phyloP scores from a whole-genome alignment of 2,329 filamentous ascomycete genomes.

The Coniochaeta ligniaria region DNA sequence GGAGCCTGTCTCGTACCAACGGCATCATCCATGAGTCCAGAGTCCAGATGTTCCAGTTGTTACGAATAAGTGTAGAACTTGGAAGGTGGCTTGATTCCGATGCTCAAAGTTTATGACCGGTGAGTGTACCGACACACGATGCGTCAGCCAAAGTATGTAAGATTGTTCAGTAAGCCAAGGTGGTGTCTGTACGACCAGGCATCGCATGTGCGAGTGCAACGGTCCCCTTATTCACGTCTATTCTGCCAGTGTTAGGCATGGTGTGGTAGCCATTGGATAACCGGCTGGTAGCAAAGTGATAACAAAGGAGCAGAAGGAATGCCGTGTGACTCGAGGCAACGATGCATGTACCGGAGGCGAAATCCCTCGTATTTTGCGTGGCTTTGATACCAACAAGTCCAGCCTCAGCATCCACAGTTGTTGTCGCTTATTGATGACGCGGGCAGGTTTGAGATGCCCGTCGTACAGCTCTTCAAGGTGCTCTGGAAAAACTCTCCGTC shows the following conservation, averaged over 20 bases:
- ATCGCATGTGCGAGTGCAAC: background rate
- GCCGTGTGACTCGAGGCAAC: background rate
- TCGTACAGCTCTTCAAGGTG: background rate
- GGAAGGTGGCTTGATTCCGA: too few species aligned
- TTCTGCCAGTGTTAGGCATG: background rate
- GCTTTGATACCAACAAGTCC: background rate
- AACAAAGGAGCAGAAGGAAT: background rate
- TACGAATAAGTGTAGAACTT: too few species aligned
- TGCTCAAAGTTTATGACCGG: too few species aligned
- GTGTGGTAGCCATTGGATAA: background rate
- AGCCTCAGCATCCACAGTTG: background rate
- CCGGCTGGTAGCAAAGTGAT: background rate
- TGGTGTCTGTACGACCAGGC: background rate
- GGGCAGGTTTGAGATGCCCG: background rate
- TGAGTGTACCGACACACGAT: background rate
- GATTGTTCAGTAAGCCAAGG: background rate
- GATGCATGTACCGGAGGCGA: background rate
- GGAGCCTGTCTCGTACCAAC: background rate
- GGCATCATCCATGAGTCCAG: too few species aligned
- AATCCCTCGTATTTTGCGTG: background rate
- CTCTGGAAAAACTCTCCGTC: background rate
- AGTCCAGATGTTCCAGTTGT: too few species aligned
- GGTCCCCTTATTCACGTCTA: background rate
- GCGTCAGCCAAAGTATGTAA: background rate
- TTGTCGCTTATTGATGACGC: background rate